Evolutionary conservation across 2,329 filamentous ascomycete species (phyloP).

Genomic region (Fusarium sterilihyphosum): DNA sequence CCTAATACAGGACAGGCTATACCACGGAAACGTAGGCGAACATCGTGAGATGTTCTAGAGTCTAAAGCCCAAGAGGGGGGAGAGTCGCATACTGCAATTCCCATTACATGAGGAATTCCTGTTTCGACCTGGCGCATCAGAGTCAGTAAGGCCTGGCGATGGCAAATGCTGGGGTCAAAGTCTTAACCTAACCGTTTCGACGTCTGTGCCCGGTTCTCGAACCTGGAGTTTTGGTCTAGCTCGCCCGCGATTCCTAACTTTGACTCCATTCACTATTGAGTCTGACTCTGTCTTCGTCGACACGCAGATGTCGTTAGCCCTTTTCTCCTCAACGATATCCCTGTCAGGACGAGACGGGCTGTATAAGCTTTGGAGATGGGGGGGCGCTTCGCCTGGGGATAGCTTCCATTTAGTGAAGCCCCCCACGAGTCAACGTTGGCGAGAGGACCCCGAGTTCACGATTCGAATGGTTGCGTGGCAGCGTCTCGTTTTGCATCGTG

Average conservation of each 20-base stretch:
- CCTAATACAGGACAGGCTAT: neutral
- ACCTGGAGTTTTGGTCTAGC: constrained; percentile 21
- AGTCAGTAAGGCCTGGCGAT: constrained; percentile 10
- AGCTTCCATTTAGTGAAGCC: neutral
- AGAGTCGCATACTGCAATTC: constrained; percentile 27
- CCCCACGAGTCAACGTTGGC: neutral
- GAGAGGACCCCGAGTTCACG: neutral
- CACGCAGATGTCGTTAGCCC: constrained; percentile 7
- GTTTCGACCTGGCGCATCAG: constrained; percentile 29
- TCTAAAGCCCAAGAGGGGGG: neutral
- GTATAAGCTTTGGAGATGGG: constrained; percentile 25
- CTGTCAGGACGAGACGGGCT: constrained; percentile 18
- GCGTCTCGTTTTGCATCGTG: constrained; percentile 28
- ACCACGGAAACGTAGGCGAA: constrained; percentile 5
- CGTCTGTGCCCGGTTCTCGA: constrained; percentile 31
- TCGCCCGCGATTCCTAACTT: neutral
- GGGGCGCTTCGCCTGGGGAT: constrained; percentile 19
- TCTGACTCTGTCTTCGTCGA: constrained; percentile 17
- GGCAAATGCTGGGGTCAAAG: constrained; percentile 20
- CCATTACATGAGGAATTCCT: constrained; percentile 36
- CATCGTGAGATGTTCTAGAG: constrained; percentile 21
- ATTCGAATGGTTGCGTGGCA: constrained; percentile 8
- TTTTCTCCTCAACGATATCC: constrained; percentile 8
- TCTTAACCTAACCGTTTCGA: constrained; percentile 21
- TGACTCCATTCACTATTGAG: constrained; percentile 6